Percentiles rank a stretch among this genome's conserved stretches.
Conservation (phyloP, 495 filamentous ascomycete species). For the Trichoderma reesei region DNA sequence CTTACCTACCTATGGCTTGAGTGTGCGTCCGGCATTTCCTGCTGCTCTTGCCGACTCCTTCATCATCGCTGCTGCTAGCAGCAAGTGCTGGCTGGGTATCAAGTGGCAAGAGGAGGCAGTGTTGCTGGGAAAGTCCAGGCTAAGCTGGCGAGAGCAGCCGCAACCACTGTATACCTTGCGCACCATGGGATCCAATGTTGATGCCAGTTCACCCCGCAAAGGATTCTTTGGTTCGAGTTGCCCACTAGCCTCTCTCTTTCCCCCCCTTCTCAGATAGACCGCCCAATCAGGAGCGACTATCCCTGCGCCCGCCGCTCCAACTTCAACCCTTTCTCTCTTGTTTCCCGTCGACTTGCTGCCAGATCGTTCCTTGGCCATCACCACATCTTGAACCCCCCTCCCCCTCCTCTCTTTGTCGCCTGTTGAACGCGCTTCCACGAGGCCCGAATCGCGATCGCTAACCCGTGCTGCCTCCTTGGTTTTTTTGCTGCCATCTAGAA, state of each 20-base stretch:
- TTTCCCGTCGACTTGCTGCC: background rate
- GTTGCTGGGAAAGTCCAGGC: too few relatives aligned
- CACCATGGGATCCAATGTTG: background rate
- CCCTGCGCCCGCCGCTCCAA: conserved; percentile 2
- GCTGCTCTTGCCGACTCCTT: background rate
- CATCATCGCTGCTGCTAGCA: background rate
- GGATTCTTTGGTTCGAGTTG: background rate
- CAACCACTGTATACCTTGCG: background rate
- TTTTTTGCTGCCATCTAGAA: conserved; percentile 13
- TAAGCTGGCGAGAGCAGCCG: background rate
- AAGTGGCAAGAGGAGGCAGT: too few relatives aligned
- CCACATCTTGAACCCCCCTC: background rate
- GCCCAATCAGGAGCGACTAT: background rate
- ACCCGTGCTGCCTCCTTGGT: conserved; percentile 7
- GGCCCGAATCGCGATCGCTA: background rate
- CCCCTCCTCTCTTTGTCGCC: background rate
- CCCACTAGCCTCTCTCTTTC: background rate
- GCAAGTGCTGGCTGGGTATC: background rate
- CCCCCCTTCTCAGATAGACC: background rate
- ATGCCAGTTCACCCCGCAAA: conserved; percentile 5
- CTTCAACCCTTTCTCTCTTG: background rate
- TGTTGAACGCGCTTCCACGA: background rate
- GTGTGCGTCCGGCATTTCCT: background rate
- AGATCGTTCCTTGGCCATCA: background rate
- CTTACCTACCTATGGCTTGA: background rate